A percentile compares a stretch with the other conserved stretches of the same genome.
phyloP scores from a whole-genome alignment of 2,329 filamentous ascomycete genomes.

The Gyromitra esculenta region DNA sequence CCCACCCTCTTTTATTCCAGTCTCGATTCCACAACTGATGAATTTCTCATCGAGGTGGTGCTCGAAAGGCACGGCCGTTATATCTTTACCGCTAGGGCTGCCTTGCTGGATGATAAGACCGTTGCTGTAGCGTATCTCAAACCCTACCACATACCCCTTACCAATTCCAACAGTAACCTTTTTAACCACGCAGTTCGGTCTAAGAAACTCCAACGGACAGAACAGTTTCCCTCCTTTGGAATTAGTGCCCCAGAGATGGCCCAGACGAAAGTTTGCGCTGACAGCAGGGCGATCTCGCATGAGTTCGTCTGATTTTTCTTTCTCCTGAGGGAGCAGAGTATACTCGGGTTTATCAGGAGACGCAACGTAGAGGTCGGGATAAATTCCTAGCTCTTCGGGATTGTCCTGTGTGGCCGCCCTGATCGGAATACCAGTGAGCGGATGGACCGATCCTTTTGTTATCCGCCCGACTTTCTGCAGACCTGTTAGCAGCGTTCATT shows the following conservation, averaged over 20 bases:
- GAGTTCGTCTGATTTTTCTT: background rate
- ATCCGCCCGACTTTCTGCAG: background rate
- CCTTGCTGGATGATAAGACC: background rate
- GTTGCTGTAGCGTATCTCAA: background rate
- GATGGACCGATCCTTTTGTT: background rate
- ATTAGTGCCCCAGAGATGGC: background rate
- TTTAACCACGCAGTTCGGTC: background rate
- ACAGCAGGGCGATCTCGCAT: background rate
- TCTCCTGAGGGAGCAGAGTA: background rate
- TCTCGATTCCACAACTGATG: background rate
- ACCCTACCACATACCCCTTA: background rate
- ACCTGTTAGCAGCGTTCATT: background rate
- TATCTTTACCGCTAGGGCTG: background rate
- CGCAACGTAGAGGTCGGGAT: background rate
- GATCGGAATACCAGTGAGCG: background rate
- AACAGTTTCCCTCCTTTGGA: background rate
- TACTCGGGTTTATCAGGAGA: background rate
- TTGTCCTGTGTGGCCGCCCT: background rate
- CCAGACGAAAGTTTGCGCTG: background rate
- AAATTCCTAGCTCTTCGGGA: background rate
- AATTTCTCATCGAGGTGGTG: background rate
- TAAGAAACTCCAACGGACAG: background rate
- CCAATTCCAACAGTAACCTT: background rate
- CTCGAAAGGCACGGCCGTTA: background rate
- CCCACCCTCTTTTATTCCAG: background rate